Conservation (phyloP, 2,329 filamentous ascomycete species). For the Cercospora zeae-maydis region DNA sequence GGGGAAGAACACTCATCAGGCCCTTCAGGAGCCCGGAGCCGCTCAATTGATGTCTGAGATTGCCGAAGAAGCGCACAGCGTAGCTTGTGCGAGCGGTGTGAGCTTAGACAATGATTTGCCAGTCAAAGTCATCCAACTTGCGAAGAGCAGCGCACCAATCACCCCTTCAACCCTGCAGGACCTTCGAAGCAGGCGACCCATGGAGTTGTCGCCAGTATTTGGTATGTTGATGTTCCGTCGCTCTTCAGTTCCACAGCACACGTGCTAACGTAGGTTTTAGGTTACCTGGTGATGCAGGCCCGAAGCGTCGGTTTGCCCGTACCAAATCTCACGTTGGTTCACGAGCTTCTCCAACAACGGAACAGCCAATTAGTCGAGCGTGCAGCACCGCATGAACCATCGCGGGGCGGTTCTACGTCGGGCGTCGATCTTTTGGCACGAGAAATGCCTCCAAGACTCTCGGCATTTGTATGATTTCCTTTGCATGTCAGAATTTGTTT, state of each 20-base stretch:
- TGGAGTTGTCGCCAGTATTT: slow-evolving; percentile 27
- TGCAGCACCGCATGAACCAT: slow-evolving; percentile 3
- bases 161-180: slow-evolving; percentile 30
- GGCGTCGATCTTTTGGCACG: not conserved
- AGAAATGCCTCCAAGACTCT: not conserved
- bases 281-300: slow-evolving; percentile 18
- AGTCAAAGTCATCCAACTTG: slow-evolving; percentile 18
- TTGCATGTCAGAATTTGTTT: not conserved
- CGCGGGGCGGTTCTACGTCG: not conserved
- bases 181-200: slow-evolving; percentile 21
- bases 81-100: slow-evolving; percentile 21
- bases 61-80: slow-evolving; percentile 22
- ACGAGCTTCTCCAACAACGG: slow-evolving; percentile 15
- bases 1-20: slow-evolving; percentile 23
- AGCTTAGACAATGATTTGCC: slow-evolving; percentile 17
- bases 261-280: not conserved
- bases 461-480: not conserved
- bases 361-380: slow-evolving; percentile 12
- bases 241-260: not conserved
- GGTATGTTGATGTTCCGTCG: slow-evolving; percentile 15
- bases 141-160: slow-evolving; percentile 18
- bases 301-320: slow-evolving; percentile 12
- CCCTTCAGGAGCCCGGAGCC: slow-evolving; percentile 16
- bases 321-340: slow-evolving; percentile 16
- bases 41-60: slow-evolving; percentile 19